Base-by-base conservation (phyloP, 441 rosid species). In the Geranium incanum region DNA sequence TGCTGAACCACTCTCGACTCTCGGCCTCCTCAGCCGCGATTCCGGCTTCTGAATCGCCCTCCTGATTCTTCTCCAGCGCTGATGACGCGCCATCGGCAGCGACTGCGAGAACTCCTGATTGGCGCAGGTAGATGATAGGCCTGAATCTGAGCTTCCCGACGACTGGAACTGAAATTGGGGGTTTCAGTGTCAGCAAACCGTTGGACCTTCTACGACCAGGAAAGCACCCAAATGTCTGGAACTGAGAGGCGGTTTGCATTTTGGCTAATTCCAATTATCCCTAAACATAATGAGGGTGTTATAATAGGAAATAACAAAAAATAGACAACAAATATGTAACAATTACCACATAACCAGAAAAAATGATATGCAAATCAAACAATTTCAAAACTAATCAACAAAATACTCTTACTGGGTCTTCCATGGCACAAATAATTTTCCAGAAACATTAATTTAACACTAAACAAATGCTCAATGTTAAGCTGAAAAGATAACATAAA, bases 171-270 rank as follows among this genome's bases (percentile, higher is more conserved):
- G 57, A 48, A 48, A 48, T 48, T 9, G 57, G 57, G 57, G n/a
- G 15, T 48, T 48, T 48, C 57, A 48, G 57, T 48, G 11, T 48
- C n/a, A 12, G 57, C n/a, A 9, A 48, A 12, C 15, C 57, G 12
- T 48, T 48, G 11, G 57, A 2, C 12, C 23, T 5, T 59, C 21
- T 16, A 1, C 21, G 28, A 6, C 21, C 16, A 15, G 66, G 76
- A 75, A 69, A 59, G 41, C 76, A 57, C 55, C 50, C 68, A 68
- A 69, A 69, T 41, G 43, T 15, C 63, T 74, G 8, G 60, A 60
- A 67, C 33, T 19, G 28, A 9, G 60, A 60, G 73, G 41, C 16
- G 62, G 66, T 23, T 66, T 23, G 67, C 23, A n/a, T 45, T 52
- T 72, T 38, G 28, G 1, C 5, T 68, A 28, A 28, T 2, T 28